A percentile compares a stretch with the other conserved stretches of the same genome.
Evolutionary conservation across 129 eudicot genomes (phyloP).

Genomic region (Kitagawia praeruptora): DNA sequence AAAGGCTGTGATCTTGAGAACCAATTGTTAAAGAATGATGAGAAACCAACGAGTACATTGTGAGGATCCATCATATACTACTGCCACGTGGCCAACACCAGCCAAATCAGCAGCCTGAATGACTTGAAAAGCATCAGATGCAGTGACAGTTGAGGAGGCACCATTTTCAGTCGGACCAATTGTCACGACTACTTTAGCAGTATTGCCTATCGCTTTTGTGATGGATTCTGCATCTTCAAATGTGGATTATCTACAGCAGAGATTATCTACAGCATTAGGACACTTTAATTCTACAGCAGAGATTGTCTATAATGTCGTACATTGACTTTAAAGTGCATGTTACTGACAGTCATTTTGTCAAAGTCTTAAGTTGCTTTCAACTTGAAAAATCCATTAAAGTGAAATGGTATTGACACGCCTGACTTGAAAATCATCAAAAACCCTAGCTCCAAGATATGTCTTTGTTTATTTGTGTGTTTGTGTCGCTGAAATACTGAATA

Average conservation of each 20-base stretch:
- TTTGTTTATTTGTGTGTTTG: too few relatives aligned
- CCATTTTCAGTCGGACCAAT: slow-evolving; percentile 71
- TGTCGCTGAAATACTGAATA: too few relatives aligned
- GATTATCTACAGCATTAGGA: slow-evolving; percentile 83
- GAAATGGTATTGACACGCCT: too few relatives aligned
- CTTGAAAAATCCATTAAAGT: too few relatives aligned
- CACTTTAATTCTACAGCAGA: slow-evolving; percentile 75
- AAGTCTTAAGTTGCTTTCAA: too few relatives aligned
- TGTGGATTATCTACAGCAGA: slow-evolving; percentile 71
- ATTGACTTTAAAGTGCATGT: background rate
- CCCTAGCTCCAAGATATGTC: too few relatives aligned
- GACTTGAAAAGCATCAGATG: slow-evolving; percentile 62
- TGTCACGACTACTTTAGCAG: slow-evolving; percentile 85
- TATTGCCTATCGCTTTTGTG: slow-evolving; percentile 89
- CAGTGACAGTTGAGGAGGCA: slow-evolving; percentile 50
- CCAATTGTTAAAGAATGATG: slow-evolving; percentile 65
- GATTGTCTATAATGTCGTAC: slow-evolving; percentile 44
- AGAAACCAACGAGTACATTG: slow-evolving; percentile 70
- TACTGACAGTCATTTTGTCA: too few relatives aligned
- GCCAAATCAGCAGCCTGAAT: slow-evolving; percentile 86
- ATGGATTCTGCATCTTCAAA: slow-evolving; percentile 83
- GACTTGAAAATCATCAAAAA: too few relatives aligned
- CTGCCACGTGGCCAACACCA: slow-evolving; percentile 66
- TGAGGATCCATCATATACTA: slow-evolving; percentile 59
- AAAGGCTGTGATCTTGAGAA: slow-evolving; percentile 59